Conservation (phyloP, 140 eudicot genomes). For the Oenanthe javanica region DNA sequence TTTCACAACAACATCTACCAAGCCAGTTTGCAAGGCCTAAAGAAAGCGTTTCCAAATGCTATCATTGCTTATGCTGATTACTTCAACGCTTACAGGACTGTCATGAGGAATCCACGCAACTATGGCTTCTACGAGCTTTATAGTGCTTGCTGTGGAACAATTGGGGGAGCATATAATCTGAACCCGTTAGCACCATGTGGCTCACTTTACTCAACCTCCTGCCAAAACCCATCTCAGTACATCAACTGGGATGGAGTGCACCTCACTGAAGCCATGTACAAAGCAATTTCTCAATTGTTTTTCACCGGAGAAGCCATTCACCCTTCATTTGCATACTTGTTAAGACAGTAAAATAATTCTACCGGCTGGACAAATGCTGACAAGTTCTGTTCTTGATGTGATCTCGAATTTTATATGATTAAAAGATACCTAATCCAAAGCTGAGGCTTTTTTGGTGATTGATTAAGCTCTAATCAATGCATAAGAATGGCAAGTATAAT, state of each 20-base stretch:
- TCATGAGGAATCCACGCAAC: constrained; percentile 36
- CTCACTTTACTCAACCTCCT: constrained; percentile 45
- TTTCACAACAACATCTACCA: constrained; percentile 60
- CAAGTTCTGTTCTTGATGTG: background rate
- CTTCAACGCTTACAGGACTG: constrained; percentile 47
- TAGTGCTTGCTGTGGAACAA: constrained; percentile 76
- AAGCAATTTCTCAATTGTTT: constrained; percentile 43
- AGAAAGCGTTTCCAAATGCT: constrained; percentile 39
- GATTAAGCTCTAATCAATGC: background rate
- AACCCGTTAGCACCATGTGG: constrained; percentile 54
- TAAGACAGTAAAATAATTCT: constrained; percentile 31
- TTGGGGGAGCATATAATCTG: constrained; percentile 52
- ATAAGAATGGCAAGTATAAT: background rate
- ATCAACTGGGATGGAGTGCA: constrained; percentile 97
- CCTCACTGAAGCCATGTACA: constrained; percentile 81
- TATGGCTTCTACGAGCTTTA: constrained; percentile 64
- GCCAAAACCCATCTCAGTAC: constrained; percentile 53
- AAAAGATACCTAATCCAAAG: background rate
- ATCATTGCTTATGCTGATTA: constrained; percentile 66
- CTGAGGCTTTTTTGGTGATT: background rate
- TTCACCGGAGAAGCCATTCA: constrained; percentile 39
- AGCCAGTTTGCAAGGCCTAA: constrained; percentile 36
- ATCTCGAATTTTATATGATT: background rate
- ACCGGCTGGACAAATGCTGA: background rate
- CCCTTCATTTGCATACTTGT: constrained; percentile 49